A percentile compares a stretch with the other conserved stretches of the same genome.
phyloP scores from a whole-genome alignment of 2,329 filamentous ascomycete species.

The Ceratocystis destructans region DNA sequence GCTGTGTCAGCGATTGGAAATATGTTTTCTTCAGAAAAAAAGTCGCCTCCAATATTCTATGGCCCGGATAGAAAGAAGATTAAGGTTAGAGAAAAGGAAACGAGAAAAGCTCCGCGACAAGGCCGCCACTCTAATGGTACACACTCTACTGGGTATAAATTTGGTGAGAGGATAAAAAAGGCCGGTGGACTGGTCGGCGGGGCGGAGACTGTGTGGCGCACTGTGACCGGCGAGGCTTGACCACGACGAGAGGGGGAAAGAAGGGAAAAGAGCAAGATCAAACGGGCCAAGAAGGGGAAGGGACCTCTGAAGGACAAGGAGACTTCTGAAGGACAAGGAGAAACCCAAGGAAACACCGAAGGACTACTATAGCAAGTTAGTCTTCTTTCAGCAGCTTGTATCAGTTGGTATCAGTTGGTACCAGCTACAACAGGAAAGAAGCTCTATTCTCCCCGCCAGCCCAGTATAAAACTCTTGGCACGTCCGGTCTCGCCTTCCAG shows the following conservation, averaged over 20 bases:
- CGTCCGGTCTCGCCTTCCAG: slow-evolving; percentile 19
- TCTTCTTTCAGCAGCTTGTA: background rate
- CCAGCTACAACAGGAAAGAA: slow-evolving; percentile 4
- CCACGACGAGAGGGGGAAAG: background rate
- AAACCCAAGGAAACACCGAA: background rate
- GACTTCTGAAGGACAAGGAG: background rate
- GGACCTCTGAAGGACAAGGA: background rate
- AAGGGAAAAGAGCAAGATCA: background rate
- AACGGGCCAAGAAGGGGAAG: background rate
- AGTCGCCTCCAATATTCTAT: no score
- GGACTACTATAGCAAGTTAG: no score
- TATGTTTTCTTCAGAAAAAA: no score
- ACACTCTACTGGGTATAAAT: background rate
- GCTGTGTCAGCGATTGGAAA: no score
- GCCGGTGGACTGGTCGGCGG: background rate
- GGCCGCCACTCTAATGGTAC: no score
- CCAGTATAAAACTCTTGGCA: slow-evolving; percentile 17
- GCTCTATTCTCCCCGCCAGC: slow-evolving; percentile 19
- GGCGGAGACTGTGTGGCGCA: slow-evolving; percentile 3
- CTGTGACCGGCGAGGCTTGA: background rate
- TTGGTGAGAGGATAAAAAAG: background rate
- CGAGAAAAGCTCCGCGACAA: background rate
- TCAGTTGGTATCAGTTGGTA: background rate
- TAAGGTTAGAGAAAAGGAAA: background rate
- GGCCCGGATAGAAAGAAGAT: background rate